Evolutionary conservation across 2,329 filamentous ascomycete species (phyloP).

Genomic region (Graphilbum ipis-grandicollis): DNA sequence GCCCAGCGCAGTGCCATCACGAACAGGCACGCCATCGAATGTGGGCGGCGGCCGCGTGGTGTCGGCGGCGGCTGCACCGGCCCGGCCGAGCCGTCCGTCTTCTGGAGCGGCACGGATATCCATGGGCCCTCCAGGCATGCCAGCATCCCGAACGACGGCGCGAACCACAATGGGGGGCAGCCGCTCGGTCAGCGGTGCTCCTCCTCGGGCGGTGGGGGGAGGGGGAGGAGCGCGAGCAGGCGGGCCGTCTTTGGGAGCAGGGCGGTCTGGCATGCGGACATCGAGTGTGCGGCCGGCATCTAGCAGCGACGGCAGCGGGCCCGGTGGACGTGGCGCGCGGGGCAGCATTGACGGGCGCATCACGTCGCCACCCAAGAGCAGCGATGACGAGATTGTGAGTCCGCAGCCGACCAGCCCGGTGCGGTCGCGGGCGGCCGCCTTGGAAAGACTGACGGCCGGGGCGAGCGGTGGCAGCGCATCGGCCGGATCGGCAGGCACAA

Average conservation of each 20-base stretch:
- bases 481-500: conserved; percentile 10
- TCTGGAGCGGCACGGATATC: conserved; percentile 37
- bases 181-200: conserved; percentile 23
- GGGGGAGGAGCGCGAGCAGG: not conserved
- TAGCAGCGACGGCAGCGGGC: conserved; percentile 14
- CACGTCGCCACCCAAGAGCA: conserved; percentile 26
- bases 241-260: not conserved
- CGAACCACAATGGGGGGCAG: too few relatives aligned
- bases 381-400: conserved; percentile 30
- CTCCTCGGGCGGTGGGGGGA: conserved; percentile 29
- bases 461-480: conserved; percentile 8
- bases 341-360: conserved; percentile 11
- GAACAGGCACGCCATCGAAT: conserved; percentile 48
- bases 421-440: conserved; percentile 27
- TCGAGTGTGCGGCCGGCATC: conserved; percentile 3
- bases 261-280: not conserved
- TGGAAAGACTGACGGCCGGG: conserved; percentile 33
- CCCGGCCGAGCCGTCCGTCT: conserved; percentile 27
- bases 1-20: conserved; percentile 40
- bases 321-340: conserved; percentile 18
- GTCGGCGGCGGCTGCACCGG: conserved; percentile 16
- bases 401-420: conserved; percentile 33
- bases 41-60: conserved; percentile 15
- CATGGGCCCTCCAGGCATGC: conserved; percentile 48
- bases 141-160: conserved; percentile 20